These are phyloP conservation scores for Wickerhamiella occidentalis DNA, from an alignment of 805 yeast species.

Conservation along the genomic window DNA sequence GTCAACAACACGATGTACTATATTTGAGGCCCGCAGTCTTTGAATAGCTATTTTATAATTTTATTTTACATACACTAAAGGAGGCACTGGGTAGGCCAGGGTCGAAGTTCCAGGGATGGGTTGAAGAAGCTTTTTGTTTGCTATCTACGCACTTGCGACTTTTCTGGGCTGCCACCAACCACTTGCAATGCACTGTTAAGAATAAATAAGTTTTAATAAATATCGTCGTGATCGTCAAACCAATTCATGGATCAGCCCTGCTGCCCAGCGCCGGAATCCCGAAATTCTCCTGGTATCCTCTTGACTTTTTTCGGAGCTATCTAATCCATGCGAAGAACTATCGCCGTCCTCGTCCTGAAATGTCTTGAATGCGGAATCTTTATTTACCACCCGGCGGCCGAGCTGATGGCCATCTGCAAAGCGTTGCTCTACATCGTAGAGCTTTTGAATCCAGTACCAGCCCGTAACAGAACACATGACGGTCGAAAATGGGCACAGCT, in stretches of 20 bases:
- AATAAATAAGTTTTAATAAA: neutral
- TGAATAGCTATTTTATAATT: neutral
- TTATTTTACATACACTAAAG: too few species aligned
- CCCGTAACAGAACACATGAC: conserved; percentile 59
- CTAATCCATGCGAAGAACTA: neutral
- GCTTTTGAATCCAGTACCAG: conserved; percentile 77
- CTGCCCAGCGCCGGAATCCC: neutral
- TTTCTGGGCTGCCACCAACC: too few species aligned
- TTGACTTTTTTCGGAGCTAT: neutral
- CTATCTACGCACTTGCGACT: too few species aligned
- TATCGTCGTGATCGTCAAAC: neutral
- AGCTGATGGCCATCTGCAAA: conserved; percentile 59
- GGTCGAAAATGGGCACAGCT: conserved; percentile 35
- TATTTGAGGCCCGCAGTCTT: neutral
- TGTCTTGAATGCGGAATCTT: neutral
- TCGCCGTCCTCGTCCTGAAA: neutral
- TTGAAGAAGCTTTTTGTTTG: too few species aligned
- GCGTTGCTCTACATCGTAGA: conserved; percentile 42
- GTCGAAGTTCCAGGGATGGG: too few species aligned
- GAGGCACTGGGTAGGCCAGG: too few species aligned
- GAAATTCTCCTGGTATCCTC: too few species aligned
- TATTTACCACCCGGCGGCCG: conserved; percentile 45
- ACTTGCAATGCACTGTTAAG: neutral
- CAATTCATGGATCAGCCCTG: neutral
- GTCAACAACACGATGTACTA: conserved; percentile 11